Evolutionary conservation across 192 early-diverging fungal genomes (phyloP), one percentile per base, ranked within the genome.

Genomic region (Entomortierella chlamydospora): DNA sequence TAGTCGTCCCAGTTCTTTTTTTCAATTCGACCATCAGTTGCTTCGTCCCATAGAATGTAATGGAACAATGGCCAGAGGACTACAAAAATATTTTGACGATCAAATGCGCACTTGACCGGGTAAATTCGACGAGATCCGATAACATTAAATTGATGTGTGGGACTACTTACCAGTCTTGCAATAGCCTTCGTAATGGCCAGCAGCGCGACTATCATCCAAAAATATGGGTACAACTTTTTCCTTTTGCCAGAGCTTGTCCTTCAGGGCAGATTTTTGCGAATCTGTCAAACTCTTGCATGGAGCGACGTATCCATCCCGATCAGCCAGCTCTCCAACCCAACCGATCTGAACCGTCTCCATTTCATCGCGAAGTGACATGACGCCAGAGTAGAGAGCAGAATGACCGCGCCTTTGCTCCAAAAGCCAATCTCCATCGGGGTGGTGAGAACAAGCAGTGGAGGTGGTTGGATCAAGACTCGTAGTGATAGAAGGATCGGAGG

Each of bases 31-130:
- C 91, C 88, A 64, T 92, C 88, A 2, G 89, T 86, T 29, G 91
- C 83, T 45, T 87, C 86, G 61, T 92, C 89, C 95, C 95, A 96
- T 54, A 96, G 86, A 61, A 97, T 91, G 76, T 98, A 99, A 82
- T 98, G 96, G 53, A 99, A 91, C 68, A 99, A 79, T 23, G 96
- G 96, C 96, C 96, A 99, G 28, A 99, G 84, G 25, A 95, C 94
- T 94, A 72, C 12, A 43, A 47, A 20, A 20, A 12, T 47, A 37
- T 37, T 10, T 7, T 37, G 34, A 37, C n/a, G n/a, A n/a, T n/a
- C n/a, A n/a, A n/a, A n/a, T n/a, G n/a, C n/a, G n/a, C n/a, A n/a
- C n/a, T n/a, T n/a, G n/a, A n/a, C n/a, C n/a, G n/a, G n/a, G n/a
- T n/a, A n/a, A n/a, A n/a, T n/a, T n/a, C n/a, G n/a, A n/a, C n/a